Evolutionary conservation across 2,329 filamentous ascomycete genomes (phyloP).

Genomic region (Coleophoma crateriformis): DNA sequence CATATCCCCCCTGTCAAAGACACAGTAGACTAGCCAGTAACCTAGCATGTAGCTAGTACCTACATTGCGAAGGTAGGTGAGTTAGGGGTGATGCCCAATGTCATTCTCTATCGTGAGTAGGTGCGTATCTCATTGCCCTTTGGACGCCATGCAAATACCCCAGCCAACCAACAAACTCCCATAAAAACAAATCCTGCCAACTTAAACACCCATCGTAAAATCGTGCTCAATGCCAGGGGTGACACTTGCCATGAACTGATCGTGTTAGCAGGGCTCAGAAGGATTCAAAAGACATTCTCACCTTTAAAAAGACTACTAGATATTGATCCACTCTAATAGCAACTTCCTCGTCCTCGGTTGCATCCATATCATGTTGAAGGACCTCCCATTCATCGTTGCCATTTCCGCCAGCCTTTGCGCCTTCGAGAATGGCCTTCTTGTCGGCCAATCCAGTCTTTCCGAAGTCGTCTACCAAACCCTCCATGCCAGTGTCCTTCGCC

Average conservation of each 20-base stretch:
- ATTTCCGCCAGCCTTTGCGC: constrained; percentile 43
- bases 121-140: too few relatives aligned
- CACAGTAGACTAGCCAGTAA: too few relatives aligned
- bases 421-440: constrained; percentile 25
- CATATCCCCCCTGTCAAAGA: too few relatives aligned
- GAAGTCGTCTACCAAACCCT: constrained; percentile 80
- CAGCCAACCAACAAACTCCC: too few relatives aligned
- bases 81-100: too few relatives aligned
- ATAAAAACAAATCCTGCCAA: background rate
- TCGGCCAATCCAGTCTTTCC: constrained; percentile 52
- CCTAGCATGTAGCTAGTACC: too few relatives aligned
- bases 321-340: constrained; percentile 87
- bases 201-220: constrained; percentile 89
- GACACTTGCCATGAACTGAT: constrained; percentile 79
- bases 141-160: too few relatives aligned
- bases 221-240: constrained; percentile 97
- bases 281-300: constrained; percentile 22
- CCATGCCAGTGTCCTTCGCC: constrained; percentile 58
- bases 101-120: too few relatives aligned
- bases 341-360: constrained; percentile 64
- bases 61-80: too few relatives aligned
- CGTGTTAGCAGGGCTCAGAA: constrained; percentile 7
- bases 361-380: constrained; percentile 51
- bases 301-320: constrained; percentile 81
- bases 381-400: constrained; percentile 61